Evolutionary conservation across 495 filamentous ascomycete species (phyloP).

Genomic region (Daldinia decipiens): DNA sequence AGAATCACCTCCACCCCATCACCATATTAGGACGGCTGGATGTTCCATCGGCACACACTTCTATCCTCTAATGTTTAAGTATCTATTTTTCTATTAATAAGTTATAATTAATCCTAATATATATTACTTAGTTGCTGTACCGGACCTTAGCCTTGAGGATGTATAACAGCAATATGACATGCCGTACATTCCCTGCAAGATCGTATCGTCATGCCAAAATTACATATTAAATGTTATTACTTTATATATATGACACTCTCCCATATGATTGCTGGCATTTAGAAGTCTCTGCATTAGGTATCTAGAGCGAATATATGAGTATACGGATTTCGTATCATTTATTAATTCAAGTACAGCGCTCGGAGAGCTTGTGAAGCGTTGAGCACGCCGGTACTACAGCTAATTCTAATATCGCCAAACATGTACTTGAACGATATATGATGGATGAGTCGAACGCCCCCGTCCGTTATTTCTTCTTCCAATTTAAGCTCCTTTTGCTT

Average conservation of each 20-base stretch:
- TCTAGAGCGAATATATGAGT: not conserved
- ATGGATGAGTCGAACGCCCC: slow-evolving; percentile 7
- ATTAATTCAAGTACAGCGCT: not conserved
- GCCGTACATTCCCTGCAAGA: too few relatives aligned
- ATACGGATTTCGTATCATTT: not conserved
- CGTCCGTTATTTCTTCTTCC: not conserved
- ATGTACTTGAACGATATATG: slow-evolving; percentile 24
- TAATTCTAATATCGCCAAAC: slow-evolving; percentile 28
- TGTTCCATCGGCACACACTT: not conserved
- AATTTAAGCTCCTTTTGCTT: slow-evolving; percentile 9
- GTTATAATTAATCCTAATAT: too few relatives aligned
- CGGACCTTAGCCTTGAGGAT: too few relatives aligned
- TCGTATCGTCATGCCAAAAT: too few relatives aligned
- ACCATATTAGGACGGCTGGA: not conserved
- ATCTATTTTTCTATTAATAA: too few relatives aligned
- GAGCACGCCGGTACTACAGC: not conserved
- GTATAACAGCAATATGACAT: too few relatives aligned
- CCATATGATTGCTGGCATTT: not conserved
- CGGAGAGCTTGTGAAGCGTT: not conserved
- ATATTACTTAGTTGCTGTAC: too few relatives aligned
- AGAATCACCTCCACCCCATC: not conserved
- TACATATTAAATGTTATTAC: too few relatives aligned
- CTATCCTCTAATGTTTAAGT: too few relatives aligned
- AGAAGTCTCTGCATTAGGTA: not conserved
- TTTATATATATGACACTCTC: too few relatives aligned